A percentile compares a stretch with the other conserved stretches of the same genome.
Conservation (phyloP, 371 early-diverging fungal species). For the Mucor racemosus region DNA sequence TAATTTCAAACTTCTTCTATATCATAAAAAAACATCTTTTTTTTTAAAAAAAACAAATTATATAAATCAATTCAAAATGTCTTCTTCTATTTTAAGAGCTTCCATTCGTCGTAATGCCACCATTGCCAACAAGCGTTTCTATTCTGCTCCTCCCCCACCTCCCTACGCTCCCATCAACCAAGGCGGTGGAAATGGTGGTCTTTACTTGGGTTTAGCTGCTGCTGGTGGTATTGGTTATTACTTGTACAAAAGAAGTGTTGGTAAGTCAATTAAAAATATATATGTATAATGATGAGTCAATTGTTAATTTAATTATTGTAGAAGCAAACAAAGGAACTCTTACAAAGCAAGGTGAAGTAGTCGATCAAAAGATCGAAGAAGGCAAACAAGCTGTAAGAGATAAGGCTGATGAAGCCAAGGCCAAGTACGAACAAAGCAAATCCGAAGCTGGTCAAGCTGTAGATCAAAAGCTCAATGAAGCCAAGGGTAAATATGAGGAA, state of each 20-base stretch:
- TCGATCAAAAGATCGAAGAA: constrained; percentile 15
- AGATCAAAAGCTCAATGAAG: constrained; percentile 15
- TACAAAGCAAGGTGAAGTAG: constrained; percentile 10
- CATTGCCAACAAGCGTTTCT: constrained; percentile 19
- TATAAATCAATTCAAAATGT: constrained; percentile 10
- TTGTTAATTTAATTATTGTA: not conserved
- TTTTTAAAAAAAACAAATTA: not conserved
- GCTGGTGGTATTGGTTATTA: constrained; percentile 22
- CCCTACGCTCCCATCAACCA: constrained; percentile 9
- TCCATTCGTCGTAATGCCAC: constrained; percentile 12
- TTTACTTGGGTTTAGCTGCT: constrained; percentile 14
- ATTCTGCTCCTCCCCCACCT: constrained; percentile 15
- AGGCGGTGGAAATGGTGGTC: constrained; percentile 7
- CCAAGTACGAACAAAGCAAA: constrained; percentile 15
- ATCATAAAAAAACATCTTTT: not conserved
- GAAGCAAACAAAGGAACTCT: constrained; percentile 8
- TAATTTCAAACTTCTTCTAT: not conserved
- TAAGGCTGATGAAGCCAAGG: constrained; percentile 16
- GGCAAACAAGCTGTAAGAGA: constrained; percentile 8
- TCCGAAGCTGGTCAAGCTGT: constrained; percentile 6
- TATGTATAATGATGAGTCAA: no score
- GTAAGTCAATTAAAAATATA: not conserved
- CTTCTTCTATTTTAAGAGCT: constrained; percentile 9
- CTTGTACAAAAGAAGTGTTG: constrained; percentile 18
- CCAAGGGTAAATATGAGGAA: constrained; percentile 19